Evolutionary conservation across 31 red algal species (phyloP), one percentile per base, ranked within the genome.

Genomic region (Endocladia muricata): DNA sequence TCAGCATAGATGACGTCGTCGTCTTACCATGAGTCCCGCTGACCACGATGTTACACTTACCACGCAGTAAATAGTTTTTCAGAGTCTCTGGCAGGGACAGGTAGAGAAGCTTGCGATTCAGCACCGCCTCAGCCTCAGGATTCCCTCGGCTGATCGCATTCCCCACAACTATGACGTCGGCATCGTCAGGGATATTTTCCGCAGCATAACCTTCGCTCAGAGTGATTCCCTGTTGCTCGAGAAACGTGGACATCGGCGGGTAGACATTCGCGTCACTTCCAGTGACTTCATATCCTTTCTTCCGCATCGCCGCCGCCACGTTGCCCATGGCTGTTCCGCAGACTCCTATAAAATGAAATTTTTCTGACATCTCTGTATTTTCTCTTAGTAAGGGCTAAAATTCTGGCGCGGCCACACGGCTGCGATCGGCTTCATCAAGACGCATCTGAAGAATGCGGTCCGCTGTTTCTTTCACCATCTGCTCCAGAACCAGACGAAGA

Each of bases 21-120:
- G 59, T 63, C 23, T 63, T 63, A 63, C 59, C 59, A 30, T 63
- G 59, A 26, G 59, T 63, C 9, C 59, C 59, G 17, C 15, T 26
- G 59, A 63, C 23, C 9, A 63, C 59, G 17, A 63, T 11, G 26
- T 11, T 26, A 11, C 23, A 25, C 9, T 26, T 11, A 63, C 23
- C 59, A 9, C 13, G 9, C 8, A 63, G 9, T 22, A 11, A 11
- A 25, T 63, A 26, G 26, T 63, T 8, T 25, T 11, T 26, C n/a
- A 63, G 23, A 63, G 26, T 26, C 28, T 63, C 13, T n/a, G 59
- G 59, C n/a, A 63, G 9, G 9, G 59, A 63, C 8, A 30, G 26
- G 28, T n/a, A n/a, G 8, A 26, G 59, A 63, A 63, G 59, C 26
- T 63, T 26, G 28, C 9, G 13, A 25, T 11, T 63, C 11, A 11